Base-by-base conservation (phyloP, 208 protist genomes). In the Crithidia fasciculata region DNA sequence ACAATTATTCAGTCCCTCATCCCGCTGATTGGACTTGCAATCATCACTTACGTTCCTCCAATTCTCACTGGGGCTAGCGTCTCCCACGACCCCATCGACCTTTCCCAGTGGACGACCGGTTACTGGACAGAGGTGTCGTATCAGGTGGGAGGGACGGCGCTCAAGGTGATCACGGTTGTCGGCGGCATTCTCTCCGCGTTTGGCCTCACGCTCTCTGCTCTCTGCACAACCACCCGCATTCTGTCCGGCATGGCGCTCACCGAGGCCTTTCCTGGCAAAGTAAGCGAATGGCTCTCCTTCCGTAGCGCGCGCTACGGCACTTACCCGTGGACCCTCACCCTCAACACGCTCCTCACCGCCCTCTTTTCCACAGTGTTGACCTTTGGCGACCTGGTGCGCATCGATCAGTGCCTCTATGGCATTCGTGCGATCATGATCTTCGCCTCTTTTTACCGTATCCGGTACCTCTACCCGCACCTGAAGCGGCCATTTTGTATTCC, bases 331-430 rank as follows among this genome's bases (percentile, higher is more conserved):
- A 78, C 88, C 45, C 65, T 95, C 64, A 92, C 81, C 36, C 56
- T 89, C 53, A 95, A 95, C 77, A 73, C 84, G 43, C 16, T 90
- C 10, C 54, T 93, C 52, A 93, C 86, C 4, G 86, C 76, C 4
- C 44, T 93, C 10, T 91, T 95, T 56, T 89, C 86, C 13, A 76
- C 76, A 0, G 67, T 86, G 16, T 69, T 91, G 8, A 78, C 84
- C 68, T 95, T 95, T 74, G 86, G 79, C 10, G 74, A 86, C 13
- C 72, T 95, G 39, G 83, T 95, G 37, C 83, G 85, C 67, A 61
- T 88, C 3, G 88, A 93, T 79, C 90, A 95, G 67, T 84, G 88
- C 16, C 76, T 95, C 8, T 95, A 95, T 57, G 86, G 86, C 65
- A 82, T 95, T 72, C 76, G 88, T 7, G 73, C 91, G 0, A 67